Conservation (phyloP, 2,329 filamentous ascomycete genomes). For the Ilyonectria mors-panacis region DNA sequence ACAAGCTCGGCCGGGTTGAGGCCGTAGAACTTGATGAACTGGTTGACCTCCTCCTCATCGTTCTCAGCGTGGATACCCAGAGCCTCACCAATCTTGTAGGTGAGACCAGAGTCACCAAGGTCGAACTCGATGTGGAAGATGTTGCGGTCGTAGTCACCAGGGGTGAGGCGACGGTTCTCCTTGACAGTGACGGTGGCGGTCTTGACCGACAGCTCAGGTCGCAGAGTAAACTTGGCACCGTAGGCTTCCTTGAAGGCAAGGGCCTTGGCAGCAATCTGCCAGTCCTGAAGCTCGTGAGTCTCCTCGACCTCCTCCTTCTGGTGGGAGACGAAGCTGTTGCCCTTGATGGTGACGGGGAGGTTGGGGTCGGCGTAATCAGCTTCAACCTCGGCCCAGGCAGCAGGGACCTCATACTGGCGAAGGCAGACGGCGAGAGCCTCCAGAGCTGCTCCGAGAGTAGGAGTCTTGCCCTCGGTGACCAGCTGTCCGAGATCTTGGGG, state of each 20-base stretch:
- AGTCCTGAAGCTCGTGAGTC: conserved; percentile 76
- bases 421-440: conserved; percentile 80
- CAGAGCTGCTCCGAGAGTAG: conserved; percentile 68
- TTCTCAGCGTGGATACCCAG: conserved; percentile 98
- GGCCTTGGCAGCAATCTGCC: conserved; percentile 88
- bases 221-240: conserved; percentile 78
- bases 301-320: conserved; percentile 82
- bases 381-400: conserved; percentile 80
- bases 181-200: conserved; percentile 91
- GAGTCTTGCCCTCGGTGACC: conserved; percentile 66
- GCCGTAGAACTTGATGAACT: conserved; percentile 93
- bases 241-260: conserved; percentile 96
- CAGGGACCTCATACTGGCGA: conserved; percentile 81
- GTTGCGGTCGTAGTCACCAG: conserved; percentile 91
- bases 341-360: conserved; percentile 76
- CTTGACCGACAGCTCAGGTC: conserved; percentile 89
- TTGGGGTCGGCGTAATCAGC: conserved; percentile 67
- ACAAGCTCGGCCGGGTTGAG: conserved; percentile 87
- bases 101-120: conserved; percentile 90
- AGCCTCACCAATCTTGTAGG: conserved; percentile 97
- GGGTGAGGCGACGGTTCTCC: conserved; percentile 95
- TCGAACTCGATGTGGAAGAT: conserved; percentile 99
- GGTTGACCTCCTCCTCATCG: conserved; percentile 80
- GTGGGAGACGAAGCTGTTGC: conserved; percentile 87
- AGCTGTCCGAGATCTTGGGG: conserved; percentile 75